phyloP scores from a whole-genome alignment of 1,284 basidiomycete genomes.

The Puccinia coronata region DNA sequence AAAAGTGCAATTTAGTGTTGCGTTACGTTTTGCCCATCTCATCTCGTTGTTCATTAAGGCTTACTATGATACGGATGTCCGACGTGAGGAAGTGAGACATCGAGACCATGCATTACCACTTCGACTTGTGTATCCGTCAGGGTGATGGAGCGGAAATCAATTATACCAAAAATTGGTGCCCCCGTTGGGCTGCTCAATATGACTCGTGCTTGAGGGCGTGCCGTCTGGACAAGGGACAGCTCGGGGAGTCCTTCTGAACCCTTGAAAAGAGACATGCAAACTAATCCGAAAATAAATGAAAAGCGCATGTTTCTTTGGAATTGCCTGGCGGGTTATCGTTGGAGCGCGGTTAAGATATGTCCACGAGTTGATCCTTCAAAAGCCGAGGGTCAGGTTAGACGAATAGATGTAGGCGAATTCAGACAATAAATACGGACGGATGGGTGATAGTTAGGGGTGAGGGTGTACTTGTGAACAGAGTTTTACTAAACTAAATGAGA shows the following conservation, averaged over 20 bases:
- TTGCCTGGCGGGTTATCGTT: too few species aligned
- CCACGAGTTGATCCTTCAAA: background rate
- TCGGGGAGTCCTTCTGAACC: background rate
- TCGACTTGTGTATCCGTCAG: background rate
- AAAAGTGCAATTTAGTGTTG: background rate
- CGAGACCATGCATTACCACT: background rate
- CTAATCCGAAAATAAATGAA: background rate
- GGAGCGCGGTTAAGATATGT: background rate
- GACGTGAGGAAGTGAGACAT: background rate
- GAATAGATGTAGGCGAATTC: background rate
- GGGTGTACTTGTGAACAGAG: background rate
- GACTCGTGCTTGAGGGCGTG: constrained; percentile 12
- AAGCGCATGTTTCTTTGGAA: background rate
- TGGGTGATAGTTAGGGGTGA: background rate
- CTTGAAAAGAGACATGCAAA: constrained; percentile 2
- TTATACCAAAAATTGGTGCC: background rate
- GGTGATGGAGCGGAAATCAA: constrained; percentile 7
- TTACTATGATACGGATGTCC: constrained; percentile 31
- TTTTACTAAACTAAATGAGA: background rate
- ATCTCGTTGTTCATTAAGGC: background rate
- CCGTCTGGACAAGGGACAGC: background rate
- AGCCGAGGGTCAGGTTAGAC: background rate
- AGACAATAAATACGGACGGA: background rate
- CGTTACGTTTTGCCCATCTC: background rate
- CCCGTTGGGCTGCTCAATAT: background rate